These are phyloP conservation scores for Penicillium expansum DNA, from an alignment of 2,329 filamentous ascomycete species.

Conservation along the genomic window DNA sequence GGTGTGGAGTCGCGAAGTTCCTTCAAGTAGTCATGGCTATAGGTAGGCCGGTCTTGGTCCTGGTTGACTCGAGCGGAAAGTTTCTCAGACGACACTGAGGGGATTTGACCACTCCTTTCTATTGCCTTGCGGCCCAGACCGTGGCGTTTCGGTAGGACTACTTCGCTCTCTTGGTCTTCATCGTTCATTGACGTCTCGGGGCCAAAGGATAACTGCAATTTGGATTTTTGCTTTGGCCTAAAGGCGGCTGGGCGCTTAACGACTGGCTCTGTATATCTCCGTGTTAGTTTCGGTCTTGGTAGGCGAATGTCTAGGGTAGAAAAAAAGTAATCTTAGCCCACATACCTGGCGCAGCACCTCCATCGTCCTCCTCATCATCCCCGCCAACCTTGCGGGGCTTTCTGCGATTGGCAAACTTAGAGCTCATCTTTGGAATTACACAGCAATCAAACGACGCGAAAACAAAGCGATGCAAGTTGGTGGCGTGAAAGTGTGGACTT, in stretches of 20 bases:
- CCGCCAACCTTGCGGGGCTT: slow-evolving; percentile 76
- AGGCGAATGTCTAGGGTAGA: slow-evolving; percentile 23
- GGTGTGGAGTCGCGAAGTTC: slow-evolving; percentile 85
- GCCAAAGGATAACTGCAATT: slow-evolving; percentile 74
- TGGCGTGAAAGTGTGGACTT: slow-evolving; percentile 5
- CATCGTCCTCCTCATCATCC: slow-evolving; percentile 57
- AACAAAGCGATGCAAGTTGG: slow-evolving; percentile 5
- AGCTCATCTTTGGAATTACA: slow-evolving; percentile 48
- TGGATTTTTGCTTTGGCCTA: slow-evolving; percentile 67
- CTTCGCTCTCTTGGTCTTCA: slow-evolving; percentile 53
- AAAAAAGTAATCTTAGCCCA: slow-evolving; percentile 16
- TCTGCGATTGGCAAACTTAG: slow-evolving; percentile 54
- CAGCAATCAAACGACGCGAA: neutral
- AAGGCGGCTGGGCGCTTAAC: slow-evolving; percentile 52
- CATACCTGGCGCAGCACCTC: slow-evolving; percentile 42
- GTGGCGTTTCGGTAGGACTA: slow-evolving; percentile 59
- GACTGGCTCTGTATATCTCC: slow-evolving; percentile 46
- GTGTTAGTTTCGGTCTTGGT: slow-evolving; percentile 16
- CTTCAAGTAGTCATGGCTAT: slow-evolving; percentile 81
- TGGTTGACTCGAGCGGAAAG: slow-evolving; percentile 59
- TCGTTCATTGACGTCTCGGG: slow-evolving; percentile 56
- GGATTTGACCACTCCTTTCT: slow-evolving; percentile 64
- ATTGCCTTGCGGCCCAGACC: slow-evolving; percentile 62
- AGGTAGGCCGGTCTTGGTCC: slow-evolving; percentile 70
- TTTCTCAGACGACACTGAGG: slow-evolving; percentile 48